Evolutionary conservation across 2,329 filamentous ascomycete species (phyloP), one percentile per base, ranked within the genome.

Genomic region (Cladosporium halotolerans): DNA sequence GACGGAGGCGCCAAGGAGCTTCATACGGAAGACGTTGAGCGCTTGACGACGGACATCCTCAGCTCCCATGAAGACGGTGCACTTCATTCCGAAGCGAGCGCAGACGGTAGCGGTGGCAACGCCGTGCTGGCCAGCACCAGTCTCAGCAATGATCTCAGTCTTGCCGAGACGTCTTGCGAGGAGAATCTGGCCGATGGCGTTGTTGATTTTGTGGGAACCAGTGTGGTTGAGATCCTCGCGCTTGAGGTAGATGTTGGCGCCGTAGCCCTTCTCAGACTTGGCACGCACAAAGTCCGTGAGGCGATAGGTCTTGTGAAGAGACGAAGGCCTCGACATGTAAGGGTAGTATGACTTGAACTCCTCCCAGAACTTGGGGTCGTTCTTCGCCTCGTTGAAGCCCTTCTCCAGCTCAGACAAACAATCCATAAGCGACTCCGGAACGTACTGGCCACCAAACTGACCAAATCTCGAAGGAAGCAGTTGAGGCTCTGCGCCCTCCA

Each of bases 161-260:
- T 99, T 99, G 47, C 93, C 93, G 45, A 99, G 74, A 57, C 89
- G 80, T 63, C 81, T 81, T 1, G 93, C 93, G 38, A 99, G 76
- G 11, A 99, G 80, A 45, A 96, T 84, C 72, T 99, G 93, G 2
- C 93, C 93, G 8, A 99, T 77, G 0, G 93, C 93, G 66, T 99
- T 99, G 78, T 99, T 99, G 78, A 99, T 97, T 81, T 99, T 99
- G 79, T 99, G 93, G 58, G 88, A 95, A 61, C 93, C 93, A 8
- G 93, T 97, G 70, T 99, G 93, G 73, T 97, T 97, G 53, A 97
- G 77, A 69, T 99, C 93, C 74, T 99, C 93, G 63, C 93, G 84
- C 81, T 99, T 99, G 62, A 99, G 76, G 86, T 92, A 99, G 75
- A 99, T 95, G 67, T 90, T 95, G 45, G 93, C 92, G 56, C 93